Base-by-base conservation (phyloP, 2,329 filamentous ascomycete species). In the Alternaria ethzedia region DNA sequence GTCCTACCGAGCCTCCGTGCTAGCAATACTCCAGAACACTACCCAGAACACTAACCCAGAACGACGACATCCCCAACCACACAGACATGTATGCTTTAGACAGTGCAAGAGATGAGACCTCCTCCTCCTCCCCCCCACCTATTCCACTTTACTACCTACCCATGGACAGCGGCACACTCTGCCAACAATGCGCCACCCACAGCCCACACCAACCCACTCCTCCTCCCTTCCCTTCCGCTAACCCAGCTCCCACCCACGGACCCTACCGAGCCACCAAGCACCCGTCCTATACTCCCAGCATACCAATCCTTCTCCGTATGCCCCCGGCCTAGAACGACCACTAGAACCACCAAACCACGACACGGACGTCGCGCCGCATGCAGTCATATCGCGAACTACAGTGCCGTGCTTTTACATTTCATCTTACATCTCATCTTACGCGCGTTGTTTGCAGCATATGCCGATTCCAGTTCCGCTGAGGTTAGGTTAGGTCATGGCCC, bases 101-200 rank as follows among this genome's bases (percentile, higher is more conserved):
- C 15, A 36, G 15, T 36, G 32, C 32, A 36, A 10, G n/a, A 36
- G 15, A 36, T 36, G 32, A 36, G 32, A n/a, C 32, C 32, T 36
- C 12, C 28, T 32, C 32, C 30, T n/a, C 15, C 7, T 15, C 32
- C 15, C 6, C 6, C 32, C 32, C 15, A 8, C 4, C 15, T n/a
- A n/a, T 36, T 51, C 60, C 60, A 63, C 60, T 59, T 28, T 17
- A 30, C 11, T 49, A 62, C 25, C 25, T 26, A 26, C 2, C 25
- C 25, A 30, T 63, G 60, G 56, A 63, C 32, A 63, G 56, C 60
- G 55, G 56, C 50, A 59, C 59, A 47, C 54, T 49, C 32, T 50
- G 28, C 51, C 60, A 54, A 23, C 60, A 30, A 32, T 54, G 60
- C 60, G 60, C 60, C 60, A 61, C 59, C 59, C 52, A 56, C 60